phyloP scores from a whole-genome alignment of 2,329 filamentous ascomycete genomes.

The Colletotrichum tabaci region DNA sequence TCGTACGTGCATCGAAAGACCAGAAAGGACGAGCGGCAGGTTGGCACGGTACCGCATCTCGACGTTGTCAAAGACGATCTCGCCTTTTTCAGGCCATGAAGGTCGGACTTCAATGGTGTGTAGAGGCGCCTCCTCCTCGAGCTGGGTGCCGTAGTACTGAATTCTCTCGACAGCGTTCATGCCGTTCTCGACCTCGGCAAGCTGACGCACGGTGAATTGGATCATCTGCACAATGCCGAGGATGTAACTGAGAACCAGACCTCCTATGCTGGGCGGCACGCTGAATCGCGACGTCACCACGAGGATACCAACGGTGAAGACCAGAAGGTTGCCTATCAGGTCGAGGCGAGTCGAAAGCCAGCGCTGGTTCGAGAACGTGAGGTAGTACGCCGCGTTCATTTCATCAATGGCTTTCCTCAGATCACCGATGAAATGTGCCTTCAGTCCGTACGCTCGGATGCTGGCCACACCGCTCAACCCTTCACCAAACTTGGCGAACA shows the following conservation, averaged over 20 bases:
- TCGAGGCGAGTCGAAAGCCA: constrained; percentile 93
- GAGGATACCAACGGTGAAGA: constrained; percentile 90
- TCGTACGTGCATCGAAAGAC: constrained; percentile 78
- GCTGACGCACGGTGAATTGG: constrained; percentile 93
- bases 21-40: constrained; percentile 80
- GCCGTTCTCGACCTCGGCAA: constrained; percentile 96
- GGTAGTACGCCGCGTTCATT: constrained; percentile 95
- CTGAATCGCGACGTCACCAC: constrained; percentile 93
- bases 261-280: constrained; percentile 86
- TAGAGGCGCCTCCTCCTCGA: constrained; percentile 91
- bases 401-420: constrained; percentile 84
- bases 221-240: constrained; percentile 95
- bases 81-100: constrained; percentile 89
- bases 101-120: constrained; percentile 81
- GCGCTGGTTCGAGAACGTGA: constrained; percentile 95
- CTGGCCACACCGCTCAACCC: constrained; percentile 86
- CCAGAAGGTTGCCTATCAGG: constrained; percentile 84
- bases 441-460: constrained; percentile 90
- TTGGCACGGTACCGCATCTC: constrained; percentile 84
- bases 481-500: constrained; percentile 94
- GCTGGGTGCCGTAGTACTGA: constrained; percentile 87
- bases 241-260: constrained; percentile 93
- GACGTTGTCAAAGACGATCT: constrained; percentile 82
- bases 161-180: constrained; percentile 98
- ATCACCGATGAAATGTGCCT: constrained; percentile 79